A percentile compares a stretch with the other conserved stretches of the same genome.
These are phyloP conservation scores for Suillus decipiens DNA, from an alignment of 768 basidiomycete genomes.

Conservation along the genomic window DNA sequence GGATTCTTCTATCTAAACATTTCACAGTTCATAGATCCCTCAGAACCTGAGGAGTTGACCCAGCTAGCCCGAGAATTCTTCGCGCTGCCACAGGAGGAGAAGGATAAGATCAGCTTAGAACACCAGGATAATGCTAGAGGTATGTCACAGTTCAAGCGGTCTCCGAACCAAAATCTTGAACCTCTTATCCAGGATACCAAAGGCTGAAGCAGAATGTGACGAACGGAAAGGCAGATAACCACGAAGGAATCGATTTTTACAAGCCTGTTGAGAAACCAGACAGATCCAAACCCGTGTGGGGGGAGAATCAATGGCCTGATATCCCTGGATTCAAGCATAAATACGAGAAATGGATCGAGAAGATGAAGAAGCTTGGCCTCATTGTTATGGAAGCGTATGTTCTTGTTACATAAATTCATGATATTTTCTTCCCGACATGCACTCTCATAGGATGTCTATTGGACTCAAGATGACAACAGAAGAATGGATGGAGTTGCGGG, in stretches of 20 bases:
- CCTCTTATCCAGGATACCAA: slow-evolving; percentile 64
- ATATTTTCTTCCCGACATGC: not conserved
- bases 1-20: slow-evolving; percentile 92
- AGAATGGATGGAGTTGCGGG: slow-evolving; percentile 71
- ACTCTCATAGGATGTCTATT: slow-evolving; percentile 64
- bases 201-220: slow-evolving; percentile 85
- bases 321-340: slow-evolving; percentile 57
- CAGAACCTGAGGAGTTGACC: slow-evolving; percentile 66
- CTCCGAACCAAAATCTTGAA: not conserved
- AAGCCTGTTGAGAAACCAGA: slow-evolving; percentile 70
- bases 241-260: slow-evolving; percentile 86
- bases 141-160: slow-evolving; percentile 29
- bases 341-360: slow-evolving; percentile 76
- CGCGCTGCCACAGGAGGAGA: slow-evolving; percentile 67
- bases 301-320: slow-evolving; percentile 85
- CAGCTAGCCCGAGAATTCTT: slow-evolving; percentile 76
- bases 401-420: not conserved
- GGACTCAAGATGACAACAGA: slow-evolving; percentile 72
- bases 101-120: slow-evolving; percentile 68
- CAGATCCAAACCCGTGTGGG: slow-evolving; percentile 72
- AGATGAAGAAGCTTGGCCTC: slow-evolving; percentile 83
- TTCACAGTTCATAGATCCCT: slow-evolving; percentile 52
- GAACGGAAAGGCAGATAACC: slow-evolving; percentile 79
- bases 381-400: slow-evolving; percentile 85
- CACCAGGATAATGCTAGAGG: slow-evolving; percentile 79